Evolutionary conservation across 2,329 filamentous ascomycete genomes (phyloP).

Genomic region (Aspergillus sp.): DNA sequence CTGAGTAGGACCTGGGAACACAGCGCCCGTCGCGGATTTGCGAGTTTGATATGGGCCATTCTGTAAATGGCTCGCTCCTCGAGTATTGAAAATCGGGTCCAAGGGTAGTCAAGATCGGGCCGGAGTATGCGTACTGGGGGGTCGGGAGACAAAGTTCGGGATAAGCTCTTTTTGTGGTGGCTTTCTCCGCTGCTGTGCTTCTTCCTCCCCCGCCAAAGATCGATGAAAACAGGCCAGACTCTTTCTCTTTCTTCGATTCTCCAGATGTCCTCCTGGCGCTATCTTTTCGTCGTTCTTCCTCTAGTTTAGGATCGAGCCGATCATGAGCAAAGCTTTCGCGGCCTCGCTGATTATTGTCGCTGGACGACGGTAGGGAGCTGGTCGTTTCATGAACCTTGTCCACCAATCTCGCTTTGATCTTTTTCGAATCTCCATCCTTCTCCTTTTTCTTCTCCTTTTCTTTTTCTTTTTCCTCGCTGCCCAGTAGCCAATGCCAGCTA

Average conservation of each 20-base stretch:
- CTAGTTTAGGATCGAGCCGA: constrained; percentile 69
- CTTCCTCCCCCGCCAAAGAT: constrained; percentile 86
- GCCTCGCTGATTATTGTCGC: constrained; percentile 59
- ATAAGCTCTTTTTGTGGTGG: constrained; percentile 66
- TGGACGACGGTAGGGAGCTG: constrained; percentile 78
- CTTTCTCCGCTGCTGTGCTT: constrained; percentile 73
- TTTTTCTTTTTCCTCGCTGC: constrained; percentile 65
- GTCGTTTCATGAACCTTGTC: constrained; percentile 66
- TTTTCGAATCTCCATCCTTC: constrained; percentile 65
- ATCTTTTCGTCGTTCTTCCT: constrained; percentile 70
- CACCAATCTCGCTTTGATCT: constrained; percentile 49
- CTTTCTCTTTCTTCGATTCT: constrained; percentile 79
- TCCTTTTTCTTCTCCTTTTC: constrained; percentile 50
- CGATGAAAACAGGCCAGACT: constrained; percentile 80
- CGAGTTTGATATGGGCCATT: constrained; percentile 98
- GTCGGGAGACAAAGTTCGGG: constrained; percentile 75
- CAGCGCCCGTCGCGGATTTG: constrained; percentile 87
- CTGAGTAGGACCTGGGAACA: constrained; percentile 94
- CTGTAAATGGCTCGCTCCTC: constrained; percentile 97
- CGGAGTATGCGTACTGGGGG: constrained; percentile 67
- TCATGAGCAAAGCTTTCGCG: constrained; percentile 83
- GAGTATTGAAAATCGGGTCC: constrained; percentile 89
- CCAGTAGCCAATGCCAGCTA: constrained; percentile 72
- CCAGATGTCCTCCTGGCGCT: constrained; percentile 64
- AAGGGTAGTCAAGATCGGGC: constrained; percentile 91